phyloP scores from a whole-genome alignment of 352 stramenopile species.

The Phytopythium helicoides region DNA sequence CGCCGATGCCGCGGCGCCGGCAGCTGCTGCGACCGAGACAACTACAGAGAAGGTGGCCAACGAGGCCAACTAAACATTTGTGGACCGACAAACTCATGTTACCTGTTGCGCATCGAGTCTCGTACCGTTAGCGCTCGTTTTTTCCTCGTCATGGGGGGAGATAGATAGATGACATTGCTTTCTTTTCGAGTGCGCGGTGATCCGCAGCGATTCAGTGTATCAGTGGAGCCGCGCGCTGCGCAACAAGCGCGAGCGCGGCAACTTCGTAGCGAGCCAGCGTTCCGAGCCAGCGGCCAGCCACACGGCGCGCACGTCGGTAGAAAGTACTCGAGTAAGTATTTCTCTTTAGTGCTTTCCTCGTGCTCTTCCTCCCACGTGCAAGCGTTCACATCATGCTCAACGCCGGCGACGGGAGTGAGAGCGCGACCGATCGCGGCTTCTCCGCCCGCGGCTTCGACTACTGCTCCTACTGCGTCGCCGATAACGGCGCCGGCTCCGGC shows the following conservation, averaged over 20 bases:
- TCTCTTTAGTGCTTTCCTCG: conserved; percentile 20
- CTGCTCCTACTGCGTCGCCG: conserved; percentile 24
- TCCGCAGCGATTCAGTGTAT: neutral
- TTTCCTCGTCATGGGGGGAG: conserved; percentile 5
- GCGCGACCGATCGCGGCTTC: conserved; percentile 12
- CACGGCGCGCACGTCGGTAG: conserved; percentile 7
- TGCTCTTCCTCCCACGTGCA: conserved; percentile 1
- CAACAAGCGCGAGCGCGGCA: neutral
- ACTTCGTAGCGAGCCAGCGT: conserved; percentile 10
- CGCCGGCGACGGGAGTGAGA: conserved; percentile 19
- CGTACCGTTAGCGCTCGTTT: conserved; percentile 3
- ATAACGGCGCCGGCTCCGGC: conserved; percentile 13
- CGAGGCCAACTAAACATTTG: neutral
- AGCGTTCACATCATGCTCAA: conserved; percentile 10
- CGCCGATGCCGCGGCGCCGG: conserved; percentile 21
- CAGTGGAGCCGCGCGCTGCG: no score
- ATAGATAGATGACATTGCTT: conserved; percentile 9
- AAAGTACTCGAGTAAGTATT: conserved; percentile 30
- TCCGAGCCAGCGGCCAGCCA: neutral
- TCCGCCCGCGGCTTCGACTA: conserved; percentile 7
- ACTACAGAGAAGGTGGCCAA: conserved; percentile 12
- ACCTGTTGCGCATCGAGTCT: no score
- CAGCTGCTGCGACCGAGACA: conserved; percentile 9
- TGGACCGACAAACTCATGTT: no score
- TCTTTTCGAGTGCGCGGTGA: conserved; percentile 5